phyloP scores from a whole-genome alignment of 1,284 basidiomycete species.

The Cutaneotrichosporon mucoides region DNA sequence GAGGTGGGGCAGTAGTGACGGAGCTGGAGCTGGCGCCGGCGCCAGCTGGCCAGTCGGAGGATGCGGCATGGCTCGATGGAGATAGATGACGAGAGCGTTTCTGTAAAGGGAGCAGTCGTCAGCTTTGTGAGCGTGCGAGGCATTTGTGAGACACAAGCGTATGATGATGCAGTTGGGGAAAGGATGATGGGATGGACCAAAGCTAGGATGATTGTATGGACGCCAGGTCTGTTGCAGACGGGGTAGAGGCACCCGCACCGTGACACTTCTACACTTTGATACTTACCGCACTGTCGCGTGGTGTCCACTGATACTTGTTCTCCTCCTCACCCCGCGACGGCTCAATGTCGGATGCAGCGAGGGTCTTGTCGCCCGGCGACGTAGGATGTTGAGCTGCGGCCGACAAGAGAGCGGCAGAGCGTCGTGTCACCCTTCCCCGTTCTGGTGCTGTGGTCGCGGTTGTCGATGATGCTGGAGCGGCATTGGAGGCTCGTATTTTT shows the following conservation, averaged over 20 bases:
- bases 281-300: slow-evolving; percentile 12
- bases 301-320: slow-evolving; percentile 28
- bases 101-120: slow-evolving; percentile 1
- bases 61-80: slow-evolving; percentile 2
- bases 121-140: background rate
- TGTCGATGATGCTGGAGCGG: background rate
- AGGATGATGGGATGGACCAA: background rate
- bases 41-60: background rate
- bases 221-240: background rate
- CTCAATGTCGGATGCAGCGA: slow-evolving; percentile 11
- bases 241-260: slow-evolving; percentile 2
- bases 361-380: slow-evolving; percentile 1
- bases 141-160: background rate
- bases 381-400: background rate
- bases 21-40: background rate
- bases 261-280: background rate
- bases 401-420: slow-evolving; percentile 2
- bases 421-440: slow-evolving; percentile 1
- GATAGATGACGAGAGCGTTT: slow-evolving; percentile 17
- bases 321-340: slow-evolving; percentile 36
- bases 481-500: slow-evolving; percentile 3
- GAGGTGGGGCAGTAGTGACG: background rate
- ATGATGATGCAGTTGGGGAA: background rate
- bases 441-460: background rate
- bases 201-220: background rate